Percentiles rank a stretch among this genome's conserved stretches.
Conservation (phyloP, 257 asterid species). For the Solanum boliviense region DNA sequence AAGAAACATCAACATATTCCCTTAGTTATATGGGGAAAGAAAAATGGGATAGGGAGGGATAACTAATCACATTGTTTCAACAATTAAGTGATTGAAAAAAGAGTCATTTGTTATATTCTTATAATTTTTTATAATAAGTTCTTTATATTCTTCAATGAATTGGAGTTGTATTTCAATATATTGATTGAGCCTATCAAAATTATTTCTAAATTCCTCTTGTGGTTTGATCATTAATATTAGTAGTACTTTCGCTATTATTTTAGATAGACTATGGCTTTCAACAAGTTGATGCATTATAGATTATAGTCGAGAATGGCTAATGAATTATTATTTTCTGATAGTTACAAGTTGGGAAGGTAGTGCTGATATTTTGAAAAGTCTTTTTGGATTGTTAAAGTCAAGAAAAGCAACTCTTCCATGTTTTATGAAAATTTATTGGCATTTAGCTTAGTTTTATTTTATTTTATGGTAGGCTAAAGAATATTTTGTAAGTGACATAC, state of each 20-base stretch:
- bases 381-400: neutral
- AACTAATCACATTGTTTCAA: conserved; percentile 4
- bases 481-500: neutral
- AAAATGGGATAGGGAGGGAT: neutral
- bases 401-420: neutral
- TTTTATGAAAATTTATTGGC: neutral
- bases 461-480: neutral
- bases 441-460: neutral
- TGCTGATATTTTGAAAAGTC: neutral
- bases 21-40: neutral
- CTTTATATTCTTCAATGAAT: neutral
- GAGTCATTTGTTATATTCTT: neutral
- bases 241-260: neutral
- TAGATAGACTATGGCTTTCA: neutral
- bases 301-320: neutral
- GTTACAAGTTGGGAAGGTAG: neutral
- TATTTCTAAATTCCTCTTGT: neutral
- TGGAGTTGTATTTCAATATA: neutral
- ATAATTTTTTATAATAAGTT: neutral
- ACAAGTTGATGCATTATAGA: neutral
- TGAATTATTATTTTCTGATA: neutral
- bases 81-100: neutral
- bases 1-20: neutral
- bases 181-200: neutral
- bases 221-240: neutral